Evolutionary conservation across 163 green algal species (phyloP).

Genomic region (Chlamydomonas reinhardtii): DNA sequence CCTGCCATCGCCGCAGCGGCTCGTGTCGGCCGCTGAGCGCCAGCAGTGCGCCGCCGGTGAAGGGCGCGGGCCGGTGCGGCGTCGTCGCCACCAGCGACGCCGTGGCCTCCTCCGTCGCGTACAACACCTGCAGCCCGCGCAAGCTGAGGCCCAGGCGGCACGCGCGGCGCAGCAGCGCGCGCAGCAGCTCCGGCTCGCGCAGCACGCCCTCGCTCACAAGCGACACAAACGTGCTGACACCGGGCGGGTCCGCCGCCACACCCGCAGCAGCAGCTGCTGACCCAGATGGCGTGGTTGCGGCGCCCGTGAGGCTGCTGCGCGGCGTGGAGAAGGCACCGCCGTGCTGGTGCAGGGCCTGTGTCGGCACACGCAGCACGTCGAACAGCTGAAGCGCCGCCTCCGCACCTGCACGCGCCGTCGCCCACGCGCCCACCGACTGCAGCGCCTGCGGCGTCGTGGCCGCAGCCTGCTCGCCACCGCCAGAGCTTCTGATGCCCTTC

Average conservation of each 20-base stretch:
- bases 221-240: constrained; percentile 5
- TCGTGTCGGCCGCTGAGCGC: constrained; percentile 22
- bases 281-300: background rate
- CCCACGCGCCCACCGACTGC: background rate
- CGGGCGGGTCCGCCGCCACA: background rate
- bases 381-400: background rate
- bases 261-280: background rate
- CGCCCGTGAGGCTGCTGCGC: background rate
- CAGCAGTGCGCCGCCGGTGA: constrained; percentile 10
- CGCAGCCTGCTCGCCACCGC: too few species aligned
- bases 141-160: constrained; percentile 19
- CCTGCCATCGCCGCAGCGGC: constrained; percentile 25
- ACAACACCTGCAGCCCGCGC: constrained; percentile 41
- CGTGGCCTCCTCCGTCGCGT: constrained; percentile 10
- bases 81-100: constrained; percentile 25
- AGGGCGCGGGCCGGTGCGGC: constrained; percentile 40
- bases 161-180: background rate
- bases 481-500: too few species aligned
- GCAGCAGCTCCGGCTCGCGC: constrained; percentile 9
- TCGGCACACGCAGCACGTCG: background rate
- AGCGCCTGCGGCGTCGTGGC: background rate
- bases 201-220: constrained; percentile 14
- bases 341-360: background rate
- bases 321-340: background rate
- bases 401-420: background rate